Evolutionary conservation across 192 early-diverging fungal genomes (phyloP).

Genomic region (Umbelopsis sp.): DNA sequence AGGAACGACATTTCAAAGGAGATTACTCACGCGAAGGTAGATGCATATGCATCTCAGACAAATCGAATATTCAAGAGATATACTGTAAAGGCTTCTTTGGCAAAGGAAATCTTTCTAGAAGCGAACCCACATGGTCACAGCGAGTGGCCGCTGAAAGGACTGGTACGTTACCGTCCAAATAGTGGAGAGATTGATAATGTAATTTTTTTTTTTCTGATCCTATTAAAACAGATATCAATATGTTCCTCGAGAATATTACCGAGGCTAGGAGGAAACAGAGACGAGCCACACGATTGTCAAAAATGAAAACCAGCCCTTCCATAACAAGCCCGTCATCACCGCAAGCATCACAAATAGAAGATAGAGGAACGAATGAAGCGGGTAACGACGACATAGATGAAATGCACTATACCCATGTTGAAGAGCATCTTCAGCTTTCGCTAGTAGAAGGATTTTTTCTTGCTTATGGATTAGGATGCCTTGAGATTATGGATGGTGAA

Average conservation of each 20-base stretch:
- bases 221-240: not conserved
- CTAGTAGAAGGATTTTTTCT: slow-evolving; percentile 79
- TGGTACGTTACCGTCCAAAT: not conserved
- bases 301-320: not conserved
- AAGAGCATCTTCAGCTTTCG: slow-evolving; percentile 69
- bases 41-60: not conserved
- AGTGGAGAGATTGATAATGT: not conserved
- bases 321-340: too few species aligned
- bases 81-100: slow-evolving; percentile 39
- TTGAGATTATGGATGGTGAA: slow-evolving; percentile 46
- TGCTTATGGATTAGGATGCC: slow-evolving; percentile 52
- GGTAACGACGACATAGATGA: too few species aligned
- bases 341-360: too few species aligned
- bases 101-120: slow-evolving; percentile 64
- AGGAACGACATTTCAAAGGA: not conserved
- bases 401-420: not conserved
- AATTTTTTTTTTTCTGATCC: not conserved
- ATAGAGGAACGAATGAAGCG: too few species aligned
- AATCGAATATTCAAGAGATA: not conserved
- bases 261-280: slow-evolving; percentile 30
- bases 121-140: slow-evolving; percentile 74
- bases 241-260: slow-evolving; percentile 45
- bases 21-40: not conserved
- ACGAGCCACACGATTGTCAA: not conserved
- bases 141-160: slow-evolving; percentile 25